Base-by-base conservation (phyloP, 1,284 basidiomycete genomes). In the Naganishia liquefaciens region DNA sequence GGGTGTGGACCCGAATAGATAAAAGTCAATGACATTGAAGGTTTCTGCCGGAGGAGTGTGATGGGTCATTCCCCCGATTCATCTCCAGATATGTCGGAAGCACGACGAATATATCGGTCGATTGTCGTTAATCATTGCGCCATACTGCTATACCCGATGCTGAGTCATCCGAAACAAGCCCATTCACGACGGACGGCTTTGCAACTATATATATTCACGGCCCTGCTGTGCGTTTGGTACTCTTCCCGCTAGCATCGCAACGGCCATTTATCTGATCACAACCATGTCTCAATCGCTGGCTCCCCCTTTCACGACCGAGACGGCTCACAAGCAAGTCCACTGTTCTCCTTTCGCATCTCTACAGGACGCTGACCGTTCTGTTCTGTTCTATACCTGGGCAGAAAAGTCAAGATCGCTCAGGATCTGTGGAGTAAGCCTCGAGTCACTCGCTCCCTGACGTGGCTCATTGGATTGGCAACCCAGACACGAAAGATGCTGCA, bases 361-460 rank as follows among this genome's bases (percentile, higher is more conserved):
- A 3, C 19, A 42, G 19, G n/a, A 23, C 40, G 44, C 25, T 23
- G 5, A 44, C n/a, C n/a, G n/a, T 9, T 33, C 37, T 9, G 15
- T 4, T 27, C 1, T 43, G n/a, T 44, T n/a, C n/a, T n/a, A n/a
- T n/a, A n/a, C n/a, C n/a, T n/a, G n/a, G n/a, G 19, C 47, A 76
- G 74, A 42, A 77, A 77, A 58, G 74, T 76, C 55, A 76, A 76
- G 57, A 70, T 70, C 0, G 76, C 76, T 7, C 73, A 75, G 66
- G 71, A 74, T 54, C 74, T 76, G 25, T 79, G 77, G 77, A 79
- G 73, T 75, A 43, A 54, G 72, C 43, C 7, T 10, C 25, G 3
- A 5, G 17, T 40, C n/a, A n/a, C 7, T 30, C 27, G 27, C 2
- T 30, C 15, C 64, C 13, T 4, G 40, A 21, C n/a, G n/a, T 50